Conservation (phyloP, 106 monocot genomes). For the Cymbidium sinense region DNA sequence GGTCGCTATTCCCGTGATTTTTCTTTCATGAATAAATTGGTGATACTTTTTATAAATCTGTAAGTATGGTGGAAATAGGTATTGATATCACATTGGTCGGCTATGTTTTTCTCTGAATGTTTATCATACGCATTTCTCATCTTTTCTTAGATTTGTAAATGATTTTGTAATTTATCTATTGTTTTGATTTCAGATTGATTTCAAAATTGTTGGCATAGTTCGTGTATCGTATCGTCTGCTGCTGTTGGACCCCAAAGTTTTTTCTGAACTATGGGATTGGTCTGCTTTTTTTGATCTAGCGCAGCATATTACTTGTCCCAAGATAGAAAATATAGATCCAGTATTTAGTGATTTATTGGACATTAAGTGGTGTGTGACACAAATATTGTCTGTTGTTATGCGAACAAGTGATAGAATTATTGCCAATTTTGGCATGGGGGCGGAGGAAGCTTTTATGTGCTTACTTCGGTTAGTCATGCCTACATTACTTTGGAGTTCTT, state of each 20-base stretch:
- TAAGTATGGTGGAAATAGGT: neutral
- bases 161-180: neutral
- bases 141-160: neutral
- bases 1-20: neutral
- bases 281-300: conserved; percentile 57
- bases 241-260: conserved; percentile 48
- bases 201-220: conserved; percentile 25
- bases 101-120: neutral
- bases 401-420: conserved; percentile 53
- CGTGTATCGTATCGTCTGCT: conserved; percentile 66
- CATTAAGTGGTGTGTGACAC: conserved; percentile 62
- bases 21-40: neutral
- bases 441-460: conserved; percentile 55
- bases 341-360: conserved; percentile 33
- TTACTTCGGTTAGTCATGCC: conserved; percentile 46
- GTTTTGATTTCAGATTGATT: conserved; percentile 37
- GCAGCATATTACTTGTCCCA: conserved; percentile 18
- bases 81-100: neutral
- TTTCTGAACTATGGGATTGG: conserved; percentile 86
- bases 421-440: conserved; percentile 34
- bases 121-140: neutral
- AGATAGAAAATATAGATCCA: conserved; percentile 3
- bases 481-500: neutral
- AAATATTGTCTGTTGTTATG: conserved; percentile 58
- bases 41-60: neutral